Base-by-base conservation (phyloP, 192 early-diverging fungal genomes). In the Coemansia sp. region DNA sequence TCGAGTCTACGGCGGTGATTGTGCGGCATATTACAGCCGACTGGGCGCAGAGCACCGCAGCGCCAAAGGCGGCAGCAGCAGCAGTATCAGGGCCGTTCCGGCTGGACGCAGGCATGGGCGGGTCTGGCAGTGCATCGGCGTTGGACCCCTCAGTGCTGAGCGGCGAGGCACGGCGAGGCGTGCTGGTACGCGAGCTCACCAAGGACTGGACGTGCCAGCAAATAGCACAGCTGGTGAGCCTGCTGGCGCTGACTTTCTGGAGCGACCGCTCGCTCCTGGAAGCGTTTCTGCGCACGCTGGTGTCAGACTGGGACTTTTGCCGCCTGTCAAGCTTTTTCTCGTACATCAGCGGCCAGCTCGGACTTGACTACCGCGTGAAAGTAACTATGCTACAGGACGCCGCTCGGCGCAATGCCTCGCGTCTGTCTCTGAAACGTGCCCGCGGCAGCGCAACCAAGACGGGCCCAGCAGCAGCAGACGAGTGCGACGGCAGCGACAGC, bases 1-100 rank as follows among this genome's bases (percentile, higher is more conserved):
- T 87, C 48, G 84, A 87, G 61, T 86, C 84, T 21, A 89, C 83
- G 36, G 82, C 77, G 32, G 68, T 82, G 15, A 77, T 89, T 10
- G 81, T 89, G n/a, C 67, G 82, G 32, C 82, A 86, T 56, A 81
- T 89, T 33, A 86, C 84, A 13, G 73, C 84, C 53, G 85, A 84
- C 68, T 89, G 87, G 87, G 65, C 70, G 2, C 32, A 60, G 6
- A 18, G 50, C 58, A 5, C 58, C 61, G 5, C 60, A 70, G 61
- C 71, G 60, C 35, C 38, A 52, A 26, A 64, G 66, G 52, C 35
- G 41, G 17, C 57, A 18, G 4, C 45, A 71, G 63, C 19, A 66
- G 57, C 29, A 31, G 41, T n/a, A 30, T 47, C 45, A 29, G 45
- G 26, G 5, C 45, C 27, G 26, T 47, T 47, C 27, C 45, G 45